Base-by-base conservation (phyloP, 2,329 filamentous ascomycete genomes). In the Aphanoascus verrucosus region DNA sequence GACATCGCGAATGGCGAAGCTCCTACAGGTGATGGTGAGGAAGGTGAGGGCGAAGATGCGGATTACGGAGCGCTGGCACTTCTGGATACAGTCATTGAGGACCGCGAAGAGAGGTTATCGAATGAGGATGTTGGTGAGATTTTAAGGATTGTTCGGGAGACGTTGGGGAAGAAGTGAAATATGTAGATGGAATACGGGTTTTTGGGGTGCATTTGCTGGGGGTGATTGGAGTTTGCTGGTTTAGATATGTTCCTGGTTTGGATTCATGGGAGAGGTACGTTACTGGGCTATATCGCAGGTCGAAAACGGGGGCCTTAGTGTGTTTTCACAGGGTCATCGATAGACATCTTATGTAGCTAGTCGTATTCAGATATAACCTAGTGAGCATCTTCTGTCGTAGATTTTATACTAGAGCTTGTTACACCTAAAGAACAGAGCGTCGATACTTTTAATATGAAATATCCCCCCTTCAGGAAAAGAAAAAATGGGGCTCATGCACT, bases 51-150 rank as follows among this genome's bases (percentile, higher is more conserved):
- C 2, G 59, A 60, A 40, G 65, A 63, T 28, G 64, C 64, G 14
- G 65, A 68, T 61, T 66, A 65, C 37, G 65, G 65, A 8, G 65
- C 68, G 31, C 56, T 67, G 48, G 69, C 67, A 31, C 42, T 56
- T 40, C 31, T 52, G 7, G 23, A 56, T n/a, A 47, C 45, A 6
- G 49, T 73, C 23, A 66, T 73, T 60, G 71, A 73, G 59, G 70
- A 72, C 60, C 58, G 69, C 11, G 69, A 72, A 57, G 65, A 69
- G 57, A 61, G 71, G 41, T 61, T 73, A 40, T 63, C 61, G 14
- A 62, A 69, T 51, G 69, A 70, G 43, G 63, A 71, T 58, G 63
- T 71, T 12, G 53, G 56, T 45, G 60, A 59, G 56, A 64, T 73
- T 19, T 56, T 72, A 57, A 57, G 23, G 23, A 28, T 28, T 28